phyloP scores from a whole-genome alignment of 108 stramenopile species.

The Mayamaea pseudoterrestris region DNA sequence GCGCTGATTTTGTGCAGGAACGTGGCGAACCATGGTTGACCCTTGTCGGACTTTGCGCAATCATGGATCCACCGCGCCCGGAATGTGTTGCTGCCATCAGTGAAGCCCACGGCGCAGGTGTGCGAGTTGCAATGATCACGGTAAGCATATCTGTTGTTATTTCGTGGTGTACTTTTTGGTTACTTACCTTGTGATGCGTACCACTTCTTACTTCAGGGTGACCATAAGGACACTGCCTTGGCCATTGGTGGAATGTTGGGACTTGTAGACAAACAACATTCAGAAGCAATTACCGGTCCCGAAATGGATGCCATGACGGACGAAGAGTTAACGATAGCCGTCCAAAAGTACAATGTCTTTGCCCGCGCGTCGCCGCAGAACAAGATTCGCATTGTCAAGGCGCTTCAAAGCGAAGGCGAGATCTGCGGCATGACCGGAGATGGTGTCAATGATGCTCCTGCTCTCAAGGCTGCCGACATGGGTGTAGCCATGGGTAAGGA shows the following conservation, averaged over 20 bases:
- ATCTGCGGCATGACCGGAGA: constrained; percentile 94
- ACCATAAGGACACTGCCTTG: constrained; percentile 75
- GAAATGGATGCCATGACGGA: constrained; percentile 67
- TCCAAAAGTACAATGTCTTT: constrained; percentile 67
- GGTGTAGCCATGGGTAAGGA: constrained; percentile 98
- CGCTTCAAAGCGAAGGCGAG: constrained; percentile 75
- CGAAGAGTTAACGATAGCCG: constrained; percentile 44
- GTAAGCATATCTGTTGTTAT: too few species aligned
- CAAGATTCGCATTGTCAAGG: constrained; percentile 80
- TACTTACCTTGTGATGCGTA: too few species aligned
- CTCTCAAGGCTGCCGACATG: constrained; percentile 92
- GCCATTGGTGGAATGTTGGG: constrained; percentile 70
- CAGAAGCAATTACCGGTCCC: constrained; percentile 58
- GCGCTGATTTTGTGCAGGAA: constrained; percentile 51
- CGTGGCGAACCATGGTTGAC: constrained; percentile 48
- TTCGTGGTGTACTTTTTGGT: too few species aligned
- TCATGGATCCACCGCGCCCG: constrained; percentile 90
- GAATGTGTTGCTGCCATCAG: constrained; percentile 77
- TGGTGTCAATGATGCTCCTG: constrained; percentile 97
- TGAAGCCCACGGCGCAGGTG: constrained; percentile 78
- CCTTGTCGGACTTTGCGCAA: constrained; percentile 85
- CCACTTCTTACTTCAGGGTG: too few species aligned
- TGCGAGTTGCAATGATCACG: constrained; percentile 95
- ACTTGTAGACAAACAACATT: constrained; percentile 50
- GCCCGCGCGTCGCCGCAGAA: constrained; percentile 80